These are phyloP conservation scores for Helminthosporium solani DNA, from an alignment of 2,329 filamentous ascomycete species.

Conservation along the genomic window DNA sequence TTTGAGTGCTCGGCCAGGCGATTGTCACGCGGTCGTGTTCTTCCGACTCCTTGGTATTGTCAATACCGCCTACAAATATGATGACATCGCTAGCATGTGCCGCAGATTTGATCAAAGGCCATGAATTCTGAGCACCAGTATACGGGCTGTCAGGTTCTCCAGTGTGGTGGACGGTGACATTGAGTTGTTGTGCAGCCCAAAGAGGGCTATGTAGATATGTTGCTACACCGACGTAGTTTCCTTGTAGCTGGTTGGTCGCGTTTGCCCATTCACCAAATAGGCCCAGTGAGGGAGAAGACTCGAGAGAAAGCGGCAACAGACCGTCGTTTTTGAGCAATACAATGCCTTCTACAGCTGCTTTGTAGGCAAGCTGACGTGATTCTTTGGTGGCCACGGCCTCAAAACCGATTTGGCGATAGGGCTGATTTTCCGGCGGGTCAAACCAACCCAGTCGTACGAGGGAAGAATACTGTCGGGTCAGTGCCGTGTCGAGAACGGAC, in stretches of 20 bases:
- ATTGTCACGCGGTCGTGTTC: conserved; percentile 54
- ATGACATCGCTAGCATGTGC: conserved; percentile 53
- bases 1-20: conserved; percentile 55
- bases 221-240: conserved; percentile 59
- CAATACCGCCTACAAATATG: conserved; percentile 59
- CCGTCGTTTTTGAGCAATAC: conserved; percentile 55
- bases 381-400: conserved; percentile 53
- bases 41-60: conserved; percentile 56
- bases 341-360: conserved; percentile 52
- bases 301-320: conserved; percentile 46
- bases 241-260: conserved; percentile 59
- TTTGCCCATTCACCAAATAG: conserved; percentile 62
- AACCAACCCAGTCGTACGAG: conserved; percentile 56
- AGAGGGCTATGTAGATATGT: conserved; percentile 58
- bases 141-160: conserved; percentile 26
- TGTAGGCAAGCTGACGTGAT: conserved; percentile 57
- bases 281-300: conserved; percentile 48
- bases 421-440: conserved; percentile 43
- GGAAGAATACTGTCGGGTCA: conserved; percentile 56
- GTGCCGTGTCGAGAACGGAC: conserved; percentile 50
- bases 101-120: conserved; percentile 16
- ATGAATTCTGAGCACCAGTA: conserved; percentile 29
- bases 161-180: conserved; percentile 40
- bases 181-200: conserved; percentile 52
- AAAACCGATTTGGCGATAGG: conserved; percentile 25